Evolutionary conservation across 1,284 basidiomycete species (phyloP).

Genomic region (Crepidotus sp.): DNA sequence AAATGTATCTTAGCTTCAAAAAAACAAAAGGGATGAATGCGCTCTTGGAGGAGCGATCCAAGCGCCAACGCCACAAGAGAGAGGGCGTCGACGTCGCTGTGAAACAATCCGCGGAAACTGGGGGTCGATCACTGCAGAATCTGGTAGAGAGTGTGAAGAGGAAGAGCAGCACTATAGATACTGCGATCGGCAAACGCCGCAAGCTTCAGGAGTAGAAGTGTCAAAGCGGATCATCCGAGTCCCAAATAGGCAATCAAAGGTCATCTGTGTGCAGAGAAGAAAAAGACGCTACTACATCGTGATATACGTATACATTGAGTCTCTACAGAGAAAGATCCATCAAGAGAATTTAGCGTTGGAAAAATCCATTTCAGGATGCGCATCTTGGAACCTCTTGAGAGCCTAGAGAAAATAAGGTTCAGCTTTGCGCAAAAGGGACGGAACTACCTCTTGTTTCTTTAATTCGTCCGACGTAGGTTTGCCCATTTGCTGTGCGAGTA

Average conservation of each 20-base stretch:
- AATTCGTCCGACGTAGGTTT: constrained; percentile 88
- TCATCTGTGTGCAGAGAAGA: not conserved
- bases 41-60: constrained; percentile 65
- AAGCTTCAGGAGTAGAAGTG: constrained; percentile 29
- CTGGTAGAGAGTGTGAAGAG: constrained; percentile 84
- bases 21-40: constrained; percentile 84
- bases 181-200: constrained; percentile 42
- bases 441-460: constrained; percentile 74
- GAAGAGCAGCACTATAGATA: constrained; percentile 37
- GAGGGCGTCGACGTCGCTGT: constrained; percentile 8
- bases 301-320: not conserved
- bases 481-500: constrained; percentile 77
- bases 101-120: constrained; percentile 17
- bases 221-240: constrained; percentile 5
- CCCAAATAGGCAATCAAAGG: constrained; percentile 2
- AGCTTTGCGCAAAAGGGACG: not conserved
- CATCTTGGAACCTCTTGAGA: constrained; percentile 80
- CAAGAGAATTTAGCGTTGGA: constrained; percentile 83
- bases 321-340: not conserved
- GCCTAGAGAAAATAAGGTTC: constrained; percentile 37
- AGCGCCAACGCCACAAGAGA: constrained; percentile 37
- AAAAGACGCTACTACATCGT: not conserved
- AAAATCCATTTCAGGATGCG: constrained; percentile 93
- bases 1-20: constrained; percentile 55
- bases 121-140: constrained; percentile 44